Percentiles rank a stretch among this genome's conserved stretches.
Conservation (phyloP, 2,329 filamentous ascomycete species). For the Aspergillus jensenii region DNA sequence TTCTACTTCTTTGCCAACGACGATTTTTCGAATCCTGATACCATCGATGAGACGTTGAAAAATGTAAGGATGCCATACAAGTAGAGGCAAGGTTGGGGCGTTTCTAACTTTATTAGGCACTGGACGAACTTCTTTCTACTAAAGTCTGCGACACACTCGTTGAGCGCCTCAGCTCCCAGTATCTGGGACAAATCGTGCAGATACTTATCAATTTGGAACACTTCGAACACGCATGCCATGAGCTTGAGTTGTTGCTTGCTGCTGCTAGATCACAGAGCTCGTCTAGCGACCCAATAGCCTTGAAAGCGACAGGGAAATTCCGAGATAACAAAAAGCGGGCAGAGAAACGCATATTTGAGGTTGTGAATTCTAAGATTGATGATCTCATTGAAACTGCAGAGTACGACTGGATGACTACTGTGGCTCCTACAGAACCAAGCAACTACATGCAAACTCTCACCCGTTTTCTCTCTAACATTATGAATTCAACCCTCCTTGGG, state of each 20-base stretch:
- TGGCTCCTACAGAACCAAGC: constrained; percentile 69
- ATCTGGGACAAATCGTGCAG: constrained; percentile 95
- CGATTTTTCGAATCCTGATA: constrained; percentile 84
- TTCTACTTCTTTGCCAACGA: constrained; percentile 98
- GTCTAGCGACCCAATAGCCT: constrained; percentile 71
- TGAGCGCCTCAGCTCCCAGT: constrained; percentile 84
- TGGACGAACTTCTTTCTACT: constrained; percentile 91
- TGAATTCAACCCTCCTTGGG: constrained; percentile 89
- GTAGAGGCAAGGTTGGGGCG: not conserved
- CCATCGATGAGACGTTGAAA: constrained; percentile 88
- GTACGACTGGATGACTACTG: constrained; percentile 79
- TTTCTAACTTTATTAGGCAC: constrained; percentile 54
- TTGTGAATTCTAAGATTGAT: constrained; percentile 98
- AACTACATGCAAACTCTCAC: constrained; percentile 96
- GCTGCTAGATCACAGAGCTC: constrained; percentile 79
- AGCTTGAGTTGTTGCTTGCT: constrained; percentile 83
- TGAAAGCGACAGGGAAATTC: constrained; percentile 84
- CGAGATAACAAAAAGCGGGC: constrained; percentile 89
- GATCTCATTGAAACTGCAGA: constrained; percentile 96
- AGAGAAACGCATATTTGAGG: constrained; percentile 95
- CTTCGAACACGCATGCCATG: constrained; percentile 88
- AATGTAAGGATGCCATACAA: constrained; percentile 53
- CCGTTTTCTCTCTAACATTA: constrained; percentile 89
- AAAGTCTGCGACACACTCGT: constrained; percentile 91
- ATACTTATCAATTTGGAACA: constrained; percentile 97